These are phyloP conservation scores for Moniliophthora roreri DNA, from an alignment of 1,284 basidiomycete species.

Conservation along the genomic window DNA sequence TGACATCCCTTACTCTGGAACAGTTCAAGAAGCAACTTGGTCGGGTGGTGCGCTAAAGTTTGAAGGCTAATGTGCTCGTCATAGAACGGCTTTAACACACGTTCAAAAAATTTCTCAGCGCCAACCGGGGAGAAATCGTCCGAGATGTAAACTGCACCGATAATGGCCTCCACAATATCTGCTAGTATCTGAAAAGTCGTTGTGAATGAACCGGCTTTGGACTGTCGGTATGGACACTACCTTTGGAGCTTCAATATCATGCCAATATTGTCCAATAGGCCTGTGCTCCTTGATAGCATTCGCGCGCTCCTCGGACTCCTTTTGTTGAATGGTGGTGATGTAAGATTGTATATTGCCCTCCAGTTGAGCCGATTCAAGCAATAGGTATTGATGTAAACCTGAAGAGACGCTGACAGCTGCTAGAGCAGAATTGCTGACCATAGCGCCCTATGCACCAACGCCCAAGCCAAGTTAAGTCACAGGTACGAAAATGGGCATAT, in stretches of 20 bases:
- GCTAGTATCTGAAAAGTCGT: constrained; percentile 55
- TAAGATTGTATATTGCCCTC: constrained; percentile 54
- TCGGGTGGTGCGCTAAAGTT: constrained; percentile 72
- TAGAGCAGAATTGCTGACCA: constrained; percentile 77
- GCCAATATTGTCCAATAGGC: constrained; percentile 71
- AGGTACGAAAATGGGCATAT: constrained; percentile 1
- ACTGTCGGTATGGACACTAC: constrained; percentile 31
- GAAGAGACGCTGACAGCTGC: constrained; percentile 71
- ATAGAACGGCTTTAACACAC: constrained; percentile 70
- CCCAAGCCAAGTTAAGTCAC: constrained; percentile 3
- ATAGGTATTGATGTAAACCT: constrained; percentile 61
- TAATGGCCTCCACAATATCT: constrained; percentile 74
- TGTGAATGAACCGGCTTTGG: background rate
- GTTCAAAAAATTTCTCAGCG: constrained; percentile 62
- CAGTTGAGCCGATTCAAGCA: constrained; percentile 55
- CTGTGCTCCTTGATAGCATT: constrained; percentile 47
- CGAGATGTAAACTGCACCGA: constrained; percentile 76
- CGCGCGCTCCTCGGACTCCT: constrained; percentile 48
- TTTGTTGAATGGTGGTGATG: constrained; percentile 44
- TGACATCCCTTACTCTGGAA: constrained; percentile 71
- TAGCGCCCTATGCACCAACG: constrained; percentile 65
- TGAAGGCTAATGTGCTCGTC: constrained; percentile 68
- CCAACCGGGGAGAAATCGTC: constrained; percentile 64
- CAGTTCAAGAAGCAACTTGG: constrained; percentile 68
- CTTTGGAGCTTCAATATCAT: constrained; percentile 73